phyloP scores from a whole-genome alignment of 768 basidiomycete species.

The Rhodotorula taiwanensis region DNA sequence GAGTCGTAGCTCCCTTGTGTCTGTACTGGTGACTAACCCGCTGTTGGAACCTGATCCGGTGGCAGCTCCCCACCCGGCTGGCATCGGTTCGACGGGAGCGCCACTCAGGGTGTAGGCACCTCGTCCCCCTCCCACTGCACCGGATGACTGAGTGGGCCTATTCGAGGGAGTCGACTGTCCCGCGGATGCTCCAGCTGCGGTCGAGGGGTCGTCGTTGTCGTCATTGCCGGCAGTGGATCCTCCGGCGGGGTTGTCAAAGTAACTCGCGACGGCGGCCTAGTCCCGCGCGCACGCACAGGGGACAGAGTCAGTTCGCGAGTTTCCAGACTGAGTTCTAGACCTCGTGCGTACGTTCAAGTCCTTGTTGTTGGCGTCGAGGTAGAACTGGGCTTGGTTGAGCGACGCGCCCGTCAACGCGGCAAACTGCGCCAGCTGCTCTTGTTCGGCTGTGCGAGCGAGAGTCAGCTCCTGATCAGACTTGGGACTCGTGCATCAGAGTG shows the following conservation, averaged over 20 bases:
- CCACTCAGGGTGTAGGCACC: slow-evolving; percentile 24
- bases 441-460: slow-evolving; percentile 5
- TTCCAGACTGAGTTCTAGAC: too few relatives aligned
- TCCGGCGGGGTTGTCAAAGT: slow-evolving; percentile 22
- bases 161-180: too few relatives aligned
- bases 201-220: slow-evolving; percentile 2
- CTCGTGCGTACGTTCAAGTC: slow-evolving; percentile 33
- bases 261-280: slow-evolving; percentile 34
- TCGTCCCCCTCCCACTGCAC: not conserved
- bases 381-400: slow-evolving; percentile 34
- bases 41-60: not conserved
- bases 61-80: slow-evolving; percentile 17
- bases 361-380: slow-evolving; percentile 33
- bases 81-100: slow-evolving; percentile 15
- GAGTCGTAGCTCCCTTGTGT: too few relatives aligned
- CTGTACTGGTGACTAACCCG: not conserved
- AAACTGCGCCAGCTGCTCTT: slow-evolving; percentile 18
- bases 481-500: too few relatives aligned
- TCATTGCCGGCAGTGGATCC: slow-evolving; percentile 3
- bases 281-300: too few relatives aligned
- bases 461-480: too few relatives aligned
- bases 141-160: too few relatives aligned
- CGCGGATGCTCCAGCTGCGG: not conserved
- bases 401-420: slow-evolving; percentile 23
- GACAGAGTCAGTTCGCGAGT: too few relatives aligned